A percentile compares a stretch with the other conserved stretches of the same genome.
phyloP scores from a whole-genome alignment of 23 red algal genomes.

The Gracilaria vermiculophylla region DNA sequence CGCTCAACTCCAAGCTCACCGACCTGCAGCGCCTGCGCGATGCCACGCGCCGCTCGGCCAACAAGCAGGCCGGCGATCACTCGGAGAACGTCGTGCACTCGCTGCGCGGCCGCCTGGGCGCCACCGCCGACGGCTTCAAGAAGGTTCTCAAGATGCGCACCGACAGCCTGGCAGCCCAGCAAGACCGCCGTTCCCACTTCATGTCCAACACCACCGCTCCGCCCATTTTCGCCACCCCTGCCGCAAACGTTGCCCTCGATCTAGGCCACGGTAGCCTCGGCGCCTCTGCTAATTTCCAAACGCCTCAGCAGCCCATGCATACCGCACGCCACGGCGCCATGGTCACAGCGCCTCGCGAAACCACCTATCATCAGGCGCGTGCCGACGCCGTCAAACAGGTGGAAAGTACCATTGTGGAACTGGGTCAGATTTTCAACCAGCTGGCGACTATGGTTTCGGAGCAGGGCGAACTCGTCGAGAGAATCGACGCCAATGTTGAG shows the following conservation, averaged over 20 bases:
- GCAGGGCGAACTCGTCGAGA: slow-evolving; percentile 96
- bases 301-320: not conserved
- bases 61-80: slow-evolving; percentile 78
- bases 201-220: slow-evolving; percentile 40
- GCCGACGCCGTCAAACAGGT: slow-evolving; percentile 91
- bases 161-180: slow-evolving; percentile 74
- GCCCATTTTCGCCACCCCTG: slow-evolving; percentile 1
- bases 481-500: slow-evolving; percentile 97
- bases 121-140: slow-evolving; percentile 74
- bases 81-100: slow-evolving; percentile 77
- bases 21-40: slow-evolving; percentile 77
- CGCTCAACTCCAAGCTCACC: slow-evolving; percentile 75
- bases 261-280: slow-evolving; percentile 87
- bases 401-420: slow-evolving; percentile 95
- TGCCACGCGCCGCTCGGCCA: slow-evolving; percentile 30
- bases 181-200: slow-evolving; percentile 84
- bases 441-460: slow-evolving; percentile 97
- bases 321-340: slow-evolving; percentile 5
- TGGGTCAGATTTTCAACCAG: slow-evolving; percentile 99
- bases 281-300: not conserved
- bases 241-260: slow-evolving; percentile 72
- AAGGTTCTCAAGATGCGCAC: slow-evolving; percentile 93
- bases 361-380: slow-evolving; percentile 74
- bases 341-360: slow-evolving; percentile 45
- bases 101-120: slow-evolving; percentile 68